phyloP scores from a whole-genome alignment of 257 asterid species.

The Cruciata laevipes region DNA sequence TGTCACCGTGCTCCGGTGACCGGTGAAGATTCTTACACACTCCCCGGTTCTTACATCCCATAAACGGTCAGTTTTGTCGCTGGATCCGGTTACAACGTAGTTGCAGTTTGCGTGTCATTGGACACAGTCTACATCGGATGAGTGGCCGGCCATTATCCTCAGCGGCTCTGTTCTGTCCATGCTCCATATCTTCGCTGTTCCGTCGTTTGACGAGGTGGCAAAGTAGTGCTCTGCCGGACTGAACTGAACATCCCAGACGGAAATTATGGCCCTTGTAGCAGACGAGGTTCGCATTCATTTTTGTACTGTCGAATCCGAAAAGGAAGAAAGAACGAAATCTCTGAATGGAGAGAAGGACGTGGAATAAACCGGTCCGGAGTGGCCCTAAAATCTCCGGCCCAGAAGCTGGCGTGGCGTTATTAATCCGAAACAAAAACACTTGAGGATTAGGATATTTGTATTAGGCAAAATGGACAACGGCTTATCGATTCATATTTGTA shows the following conservation, averaged over 20 bases:
- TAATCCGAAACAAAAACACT: no score
- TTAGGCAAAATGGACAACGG: no score
- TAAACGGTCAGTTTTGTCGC: constrained; percentile 93
- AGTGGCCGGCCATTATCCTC: constrained; percentile 96
- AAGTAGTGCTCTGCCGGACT: constrained; percentile 96
- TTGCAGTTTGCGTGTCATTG: constrained; percentile 97
- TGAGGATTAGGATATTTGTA: no score
- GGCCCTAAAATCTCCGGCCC: constrained; percentile 47
- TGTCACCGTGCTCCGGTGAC: constrained; percentile 88
- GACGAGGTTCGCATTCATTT: constrained; percentile 83
- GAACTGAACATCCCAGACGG: constrained; percentile 99
- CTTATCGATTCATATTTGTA: no score
- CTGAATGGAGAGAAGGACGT: constrained; percentile 85
- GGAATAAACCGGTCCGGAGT: constrained; percentile 90
- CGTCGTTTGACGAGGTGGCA: constrained; percentile 97
- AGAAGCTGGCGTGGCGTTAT: neutral
- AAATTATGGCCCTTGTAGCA: constrained; percentile 99
- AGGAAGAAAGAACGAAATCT: constrained; percentile 86
- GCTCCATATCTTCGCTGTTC: constrained; percentile 97
- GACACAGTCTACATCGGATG: constrained; percentile 96
- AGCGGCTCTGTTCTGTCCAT: constrained; percentile 85
- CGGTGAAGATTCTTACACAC: constrained; percentile 86
- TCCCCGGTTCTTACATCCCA: constrained; percentile 98
- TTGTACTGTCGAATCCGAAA: constrained; percentile 94
- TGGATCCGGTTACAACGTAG: constrained; percentile 93